Percentiles rank a stretch among this genome's conserved stretches.
Evolutionary conservation across 352 stramenopile species (phyloP).

Genomic region (Phytophthora capsici): DNA sequence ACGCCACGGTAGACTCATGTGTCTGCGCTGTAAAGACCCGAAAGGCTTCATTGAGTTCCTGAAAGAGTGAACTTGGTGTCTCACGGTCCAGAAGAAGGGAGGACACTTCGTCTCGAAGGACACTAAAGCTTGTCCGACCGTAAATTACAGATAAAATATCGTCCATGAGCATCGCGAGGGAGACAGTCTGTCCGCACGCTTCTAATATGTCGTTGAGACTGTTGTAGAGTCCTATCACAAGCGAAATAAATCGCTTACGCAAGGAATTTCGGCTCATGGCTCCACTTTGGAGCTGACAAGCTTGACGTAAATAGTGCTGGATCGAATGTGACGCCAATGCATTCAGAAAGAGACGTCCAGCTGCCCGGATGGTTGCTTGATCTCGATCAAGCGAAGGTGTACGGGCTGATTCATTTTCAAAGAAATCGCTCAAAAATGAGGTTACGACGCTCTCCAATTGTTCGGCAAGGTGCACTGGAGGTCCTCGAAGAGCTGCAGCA

Average conservation of each 20-base stretch:
- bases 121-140: constrained; percentile 8
- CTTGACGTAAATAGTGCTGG: constrained; percentile 9
- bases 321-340: constrained; percentile 15
- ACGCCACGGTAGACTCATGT: neutral
- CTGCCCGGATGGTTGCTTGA: neutral
- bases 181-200: neutral
- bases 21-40: constrained; percentile 3
- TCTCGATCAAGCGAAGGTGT: neutral
- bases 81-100: constrained; percentile 14
- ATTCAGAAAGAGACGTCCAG: constrained; percentile 18
- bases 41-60: constrained; percentile 8
- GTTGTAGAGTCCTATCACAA: constrained; percentile 29
- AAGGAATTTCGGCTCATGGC: constrained; percentile 2
- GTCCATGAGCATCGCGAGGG: constrained; percentile 30
- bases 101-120: constrained; percentile 11
- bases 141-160: constrained; percentile 41
- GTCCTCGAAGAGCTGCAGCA: constrained; percentile 10
- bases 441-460: neutral
- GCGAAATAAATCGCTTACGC: constrained; percentile 15
- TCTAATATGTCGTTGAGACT: constrained; percentile 2
- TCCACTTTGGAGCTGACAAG: neutral
- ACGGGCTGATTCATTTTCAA: neutral
- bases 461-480: neutral
- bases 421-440: constrained; percentile 2
- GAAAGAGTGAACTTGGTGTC: neutral